Conservation (phyloP, 345 rosid genomes). For the Eutrema heterophyllum region DNA sequence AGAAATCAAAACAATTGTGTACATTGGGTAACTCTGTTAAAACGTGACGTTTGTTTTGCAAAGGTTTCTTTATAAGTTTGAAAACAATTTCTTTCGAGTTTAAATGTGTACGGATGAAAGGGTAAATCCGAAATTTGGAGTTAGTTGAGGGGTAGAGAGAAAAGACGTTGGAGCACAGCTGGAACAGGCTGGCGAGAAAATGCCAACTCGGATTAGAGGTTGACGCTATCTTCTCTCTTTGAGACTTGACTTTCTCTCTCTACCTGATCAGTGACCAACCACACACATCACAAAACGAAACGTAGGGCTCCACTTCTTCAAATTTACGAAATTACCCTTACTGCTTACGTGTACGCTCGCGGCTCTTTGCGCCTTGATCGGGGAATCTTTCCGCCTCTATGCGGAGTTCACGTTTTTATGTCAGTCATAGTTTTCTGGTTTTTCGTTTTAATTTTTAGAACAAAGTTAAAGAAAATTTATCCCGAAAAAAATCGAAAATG, state of each 20-base stretch:
- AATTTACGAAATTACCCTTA: conserved; percentile 2
- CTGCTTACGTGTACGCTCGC: conserved; percentile 21
- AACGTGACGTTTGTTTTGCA: not conserved
- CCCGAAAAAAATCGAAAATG: not conserved
- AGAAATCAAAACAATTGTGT: not conserved
- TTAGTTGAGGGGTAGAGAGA: conserved; percentile 22
- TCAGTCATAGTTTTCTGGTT: conserved; percentile 3
- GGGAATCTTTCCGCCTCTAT: conserved; percentile 28
- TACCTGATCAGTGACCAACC: conserved; percentile 32
- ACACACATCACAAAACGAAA: conserved; percentile 1
- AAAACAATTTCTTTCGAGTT: not conserved
- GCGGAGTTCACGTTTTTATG: conserved; percentile 32
- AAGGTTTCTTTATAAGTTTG: not conserved
- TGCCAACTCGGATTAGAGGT: conserved; percentile 39
- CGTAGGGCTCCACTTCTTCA: conserved; percentile 15
- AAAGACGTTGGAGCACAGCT: conserved; percentile 44
- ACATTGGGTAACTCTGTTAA: not conserved
- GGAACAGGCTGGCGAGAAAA: conserved; percentile 44
- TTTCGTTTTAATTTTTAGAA: not conserved
- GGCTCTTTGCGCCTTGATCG: conserved; percentile 13
- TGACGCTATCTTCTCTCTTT: conserved; percentile 20
- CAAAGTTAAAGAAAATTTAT: not conserved
- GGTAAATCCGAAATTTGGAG: not conserved
- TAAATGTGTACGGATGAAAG: not conserved
- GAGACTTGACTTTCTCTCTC: conserved; percentile 9